Evolutionary conservation across 306 rosid species (phyloP).

Genomic region (Herpetospermum pedunculosum): DNA sequence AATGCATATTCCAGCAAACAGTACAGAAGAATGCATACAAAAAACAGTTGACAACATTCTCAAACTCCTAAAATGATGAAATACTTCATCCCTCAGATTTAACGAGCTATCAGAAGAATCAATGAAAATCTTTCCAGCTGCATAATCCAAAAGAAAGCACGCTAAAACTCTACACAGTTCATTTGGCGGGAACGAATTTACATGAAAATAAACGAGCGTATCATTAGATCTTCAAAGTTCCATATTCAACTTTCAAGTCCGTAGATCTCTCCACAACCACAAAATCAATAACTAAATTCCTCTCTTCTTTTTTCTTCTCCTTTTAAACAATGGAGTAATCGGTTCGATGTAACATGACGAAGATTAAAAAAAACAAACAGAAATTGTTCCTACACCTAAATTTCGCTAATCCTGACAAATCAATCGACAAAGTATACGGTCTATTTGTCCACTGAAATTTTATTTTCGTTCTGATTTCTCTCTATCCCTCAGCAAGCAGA

Average conservation of each 20-base stretch:
- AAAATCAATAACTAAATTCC: background rate
- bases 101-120: background rate
- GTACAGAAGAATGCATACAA: background rate
- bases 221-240: background rate
- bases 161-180: background rate
- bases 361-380: no score
- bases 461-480: background rate
- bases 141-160: background rate
- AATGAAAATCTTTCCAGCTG: background rate
- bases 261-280: background rate
- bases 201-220: background rate
- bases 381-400: background rate
- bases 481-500: background rate
- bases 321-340: background rate
- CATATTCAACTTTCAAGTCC: background rate
- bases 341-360: background rate
- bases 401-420: background rate
- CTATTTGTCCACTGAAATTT: background rate
- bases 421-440: background rate
- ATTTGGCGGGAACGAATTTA: background rate
- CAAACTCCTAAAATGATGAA: background rate
- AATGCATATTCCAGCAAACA: background rate
- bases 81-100: background rate
- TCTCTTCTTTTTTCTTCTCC: background rate
- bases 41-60: background rate